Conservation (phyloP, 352 stramenopile genomes). For the Pythium brassicae region DNA sequence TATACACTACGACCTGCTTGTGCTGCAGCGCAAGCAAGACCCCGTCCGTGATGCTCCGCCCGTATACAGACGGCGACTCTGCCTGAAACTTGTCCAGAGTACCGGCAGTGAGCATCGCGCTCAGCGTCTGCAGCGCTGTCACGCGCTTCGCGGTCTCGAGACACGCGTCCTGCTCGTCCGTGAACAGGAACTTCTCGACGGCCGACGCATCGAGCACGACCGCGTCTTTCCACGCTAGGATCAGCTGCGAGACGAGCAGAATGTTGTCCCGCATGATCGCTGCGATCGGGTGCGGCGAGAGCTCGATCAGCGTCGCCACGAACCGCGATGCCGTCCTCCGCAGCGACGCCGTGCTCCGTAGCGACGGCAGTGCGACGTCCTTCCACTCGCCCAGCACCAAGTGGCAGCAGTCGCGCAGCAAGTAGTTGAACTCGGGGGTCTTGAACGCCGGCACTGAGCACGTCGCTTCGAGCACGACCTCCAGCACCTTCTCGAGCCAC, state of each 20-base stretch:
- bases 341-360: slow-evolving; percentile 15
- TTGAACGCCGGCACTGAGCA: slow-evolving; percentile 13
- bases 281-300: slow-evolving; percentile 49
- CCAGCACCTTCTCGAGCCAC: slow-evolving; percentile 55
- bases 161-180: slow-evolving; percentile 25
- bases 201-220: slow-evolving; percentile 32
- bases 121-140: slow-evolving; percentile 55
- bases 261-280: slow-evolving; percentile 70
- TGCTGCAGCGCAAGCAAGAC: slow-evolving; percentile 48
- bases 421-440: slow-evolving; percentile 59
- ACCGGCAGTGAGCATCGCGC: slow-evolving; percentile 41
- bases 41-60: slow-evolving; percentile 37
- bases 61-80: slow-evolving; percentile 11
- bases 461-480: slow-evolving; percentile 46
- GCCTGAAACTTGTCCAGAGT: slow-evolving; percentile 22
- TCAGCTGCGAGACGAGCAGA: slow-evolving; percentile 44
- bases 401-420: slow-evolving; percentile 71
- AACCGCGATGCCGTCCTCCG: slow-evolving; percentile 33
- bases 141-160: slow-evolving; percentile 42
- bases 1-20: slow-evolving; percentile 43
- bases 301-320: slow-evolving; percentile 47
- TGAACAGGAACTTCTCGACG: slow-evolving; percentile 34
- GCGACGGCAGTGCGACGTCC: slow-evolving; percentile 17
- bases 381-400: slow-evolving; percentile 55
- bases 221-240: slow-evolving; percentile 48